Evolutionary conservation across 192 early-diverging fungal genomes (phyloP).

Genomic region (Gonapodya prolifera): DNA sequence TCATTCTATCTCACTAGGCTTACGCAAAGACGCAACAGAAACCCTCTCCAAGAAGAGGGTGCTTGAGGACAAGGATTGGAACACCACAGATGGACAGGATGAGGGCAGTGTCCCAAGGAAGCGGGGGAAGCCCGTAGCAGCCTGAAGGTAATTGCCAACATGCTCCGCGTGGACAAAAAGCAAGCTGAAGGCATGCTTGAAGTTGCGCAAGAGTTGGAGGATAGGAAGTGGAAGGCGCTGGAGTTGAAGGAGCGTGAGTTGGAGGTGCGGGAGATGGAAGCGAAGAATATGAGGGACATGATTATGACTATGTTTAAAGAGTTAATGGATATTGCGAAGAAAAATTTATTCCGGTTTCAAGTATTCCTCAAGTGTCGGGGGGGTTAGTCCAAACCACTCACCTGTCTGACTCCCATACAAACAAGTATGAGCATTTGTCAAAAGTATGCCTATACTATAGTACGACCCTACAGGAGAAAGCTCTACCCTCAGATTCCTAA

Average conservation of each 20-base stretch:
- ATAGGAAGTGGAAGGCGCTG: not conserved
- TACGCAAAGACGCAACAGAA: not conserved
- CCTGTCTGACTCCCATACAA: too few relatives aligned
- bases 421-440: too few relatives aligned
- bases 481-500: too few relatives aligned
- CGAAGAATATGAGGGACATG: not conserved
- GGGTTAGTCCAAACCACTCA: too few relatives aligned
- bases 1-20: not conserved
- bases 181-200: not conserved
- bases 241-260: not conserved
- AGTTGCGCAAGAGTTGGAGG: not conserved
- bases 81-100: not conserved
- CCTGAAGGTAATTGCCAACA: not conserved
- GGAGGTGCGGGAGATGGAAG: not conserved
- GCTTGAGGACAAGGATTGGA: not conserved
- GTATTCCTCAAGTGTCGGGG: too few relatives aligned
- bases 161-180: not conserved
- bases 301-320: not conserved
- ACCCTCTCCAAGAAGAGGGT: not conserved
- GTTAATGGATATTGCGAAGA: too few relatives aligned
- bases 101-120: not conserved
- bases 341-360: too few relatives aligned
- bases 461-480: too few relatives aligned
- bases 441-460: too few relatives aligned
- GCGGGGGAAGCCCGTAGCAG: not conserved